Conservation (phyloP, 352 stramenopile genomes). For the Phytophthora brassicae region DNA sequence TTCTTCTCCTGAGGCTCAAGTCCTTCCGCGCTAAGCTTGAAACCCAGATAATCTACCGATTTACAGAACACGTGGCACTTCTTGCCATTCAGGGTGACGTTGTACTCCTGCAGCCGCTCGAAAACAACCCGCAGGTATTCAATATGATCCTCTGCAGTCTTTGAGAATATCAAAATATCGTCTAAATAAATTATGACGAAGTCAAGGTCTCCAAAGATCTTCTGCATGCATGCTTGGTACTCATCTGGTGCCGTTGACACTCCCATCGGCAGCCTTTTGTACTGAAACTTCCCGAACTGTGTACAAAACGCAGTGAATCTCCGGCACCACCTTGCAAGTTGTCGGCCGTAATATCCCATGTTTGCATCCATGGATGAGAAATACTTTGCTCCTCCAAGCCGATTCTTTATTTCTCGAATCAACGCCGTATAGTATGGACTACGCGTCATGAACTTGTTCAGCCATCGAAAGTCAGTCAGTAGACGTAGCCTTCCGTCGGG, state of each 20-base stretch:
- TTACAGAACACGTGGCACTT: conserved; percentile 1
- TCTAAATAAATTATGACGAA: conserved; percentile 2
- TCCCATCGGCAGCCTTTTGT: conserved; percentile 5
- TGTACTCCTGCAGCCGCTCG: not conserved
- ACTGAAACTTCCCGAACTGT: not conserved
- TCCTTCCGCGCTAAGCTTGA: not conserved
- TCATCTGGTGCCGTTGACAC: conserved; percentile 1
- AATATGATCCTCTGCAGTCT: conserved; percentile 1
- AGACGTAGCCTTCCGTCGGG: conserved; percentile 2
- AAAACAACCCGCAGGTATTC: not conserved
- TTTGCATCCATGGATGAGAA: conserved; percentile 17
- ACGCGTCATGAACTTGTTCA: conserved; percentile 11
- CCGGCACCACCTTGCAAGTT: not conserved
- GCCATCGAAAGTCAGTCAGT: conserved; percentile 5
- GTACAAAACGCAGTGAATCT: conserved; percentile 1
- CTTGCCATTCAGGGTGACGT: conserved; percentile 17
- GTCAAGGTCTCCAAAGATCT: not conserved
- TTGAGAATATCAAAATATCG: not conserved
- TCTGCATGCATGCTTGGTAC: conserved; percentile 7
- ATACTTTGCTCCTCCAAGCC: conserved; percentile 8
- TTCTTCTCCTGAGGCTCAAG: not conserved
- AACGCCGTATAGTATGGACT: not conserved
- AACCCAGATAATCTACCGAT: not conserved
- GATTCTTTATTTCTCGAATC: not conserved
- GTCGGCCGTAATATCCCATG: conserved; percentile 10